Percentiles rank a stretch among this genome's conserved stretches.
Evolutionary conservation across 495 filamentous ascomycete species (phyloP).

Genomic region (Penicillium angulare): DNA sequence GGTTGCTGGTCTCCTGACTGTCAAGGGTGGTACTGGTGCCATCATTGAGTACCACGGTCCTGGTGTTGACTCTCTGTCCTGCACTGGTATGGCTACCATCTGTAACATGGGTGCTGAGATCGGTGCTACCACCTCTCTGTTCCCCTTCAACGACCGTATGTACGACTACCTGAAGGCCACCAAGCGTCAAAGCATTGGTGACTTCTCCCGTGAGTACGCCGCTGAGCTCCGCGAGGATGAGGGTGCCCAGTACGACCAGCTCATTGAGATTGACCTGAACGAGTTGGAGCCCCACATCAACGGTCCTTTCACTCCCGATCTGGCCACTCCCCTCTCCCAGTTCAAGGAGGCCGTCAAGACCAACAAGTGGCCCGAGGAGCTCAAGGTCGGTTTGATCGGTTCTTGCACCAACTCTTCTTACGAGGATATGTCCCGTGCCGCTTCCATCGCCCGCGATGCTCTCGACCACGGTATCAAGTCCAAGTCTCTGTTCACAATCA

Average conservation of each 20-base stretch:
- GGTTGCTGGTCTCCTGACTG: conserved; percentile 94
- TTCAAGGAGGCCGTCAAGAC: conserved; percentile 91
- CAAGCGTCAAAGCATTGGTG: conserved; percentile 86
- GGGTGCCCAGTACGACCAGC: conserved; percentile 93
- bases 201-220: conserved; percentile 82
- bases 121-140: conserved; percentile 95
- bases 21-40: conserved; percentile 96
- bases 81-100: conserved; percentile 69
- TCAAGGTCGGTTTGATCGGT: conserved; percentile 90
- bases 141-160: conserved; percentile 98
- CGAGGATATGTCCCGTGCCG: conserved; percentile 96
- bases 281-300: conserved; percentile 98
- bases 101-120: conserved; percentile 90
- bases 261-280: conserved; percentile 91
- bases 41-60: conserved; percentile 96
- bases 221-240: conserved; percentile 86
- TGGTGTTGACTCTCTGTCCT: conserved; percentile 69
- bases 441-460: conserved; percentile 93
- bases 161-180: conserved; percentile 93
- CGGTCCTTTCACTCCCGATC: conserved; percentile 99
- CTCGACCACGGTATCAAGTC: conserved; percentile 91
- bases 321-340: conserved; percentile 96
- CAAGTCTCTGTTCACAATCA: conserved; percentile 91
- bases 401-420: conserved; percentile 99
- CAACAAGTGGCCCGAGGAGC: conserved; percentile 95